Evolutionary conservation across 768 basidiomycete species (phyloP).

Genomic region (Termitomyces sp.): DNA sequence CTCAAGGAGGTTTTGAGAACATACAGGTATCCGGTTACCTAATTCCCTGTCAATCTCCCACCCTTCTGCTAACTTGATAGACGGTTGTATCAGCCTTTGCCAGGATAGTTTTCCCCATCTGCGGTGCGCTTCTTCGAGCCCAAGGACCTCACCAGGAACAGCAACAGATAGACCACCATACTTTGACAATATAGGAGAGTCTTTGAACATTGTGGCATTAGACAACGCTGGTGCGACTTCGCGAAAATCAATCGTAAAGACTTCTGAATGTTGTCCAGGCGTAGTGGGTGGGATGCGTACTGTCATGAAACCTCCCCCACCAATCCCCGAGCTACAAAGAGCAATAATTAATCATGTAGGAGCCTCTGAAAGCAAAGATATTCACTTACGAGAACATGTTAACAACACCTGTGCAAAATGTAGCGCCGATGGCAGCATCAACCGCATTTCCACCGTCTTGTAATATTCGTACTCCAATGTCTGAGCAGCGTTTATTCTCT

Average conservation of each 20-base stretch:
- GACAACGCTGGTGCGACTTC: constrained; percentile 77
- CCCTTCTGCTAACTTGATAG: constrained; percentile 65
- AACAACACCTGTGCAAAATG: constrained; percentile 75
- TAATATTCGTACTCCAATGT: constrained; percentile 73
- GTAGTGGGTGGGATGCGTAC: constrained; percentile 62
- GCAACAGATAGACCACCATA: constrained; percentile 85
- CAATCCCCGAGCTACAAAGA: constrained; percentile 62
- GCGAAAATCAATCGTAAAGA: constrained; percentile 79
- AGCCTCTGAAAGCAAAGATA: neutral
- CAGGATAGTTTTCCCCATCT: constrained; percentile 82
- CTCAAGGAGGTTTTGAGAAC: constrained; percentile 12
- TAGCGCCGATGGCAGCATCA: constrained; percentile 77
- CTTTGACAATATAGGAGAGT: constrained; percentile 41
- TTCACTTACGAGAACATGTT: constrained; percentile 83
- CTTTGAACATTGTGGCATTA: constrained; percentile 70
- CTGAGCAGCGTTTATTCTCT: constrained; percentile 82
- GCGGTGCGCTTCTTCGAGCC: constrained; percentile 76
- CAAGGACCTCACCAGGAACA: constrained; percentile 87
- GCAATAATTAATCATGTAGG: neutral
- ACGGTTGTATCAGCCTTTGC: constrained; percentile 72
- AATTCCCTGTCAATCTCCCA: constrained; percentile 81
- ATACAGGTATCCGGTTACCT: constrained; percentile 62
- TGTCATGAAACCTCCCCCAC: constrained; percentile 86
- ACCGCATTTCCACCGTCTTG: constrained; percentile 87
- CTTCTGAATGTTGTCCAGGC: constrained; percentile 42